Conservation (phyloP, 768 basidiomycete genomes). For the Inosperma sp. region DNA sequence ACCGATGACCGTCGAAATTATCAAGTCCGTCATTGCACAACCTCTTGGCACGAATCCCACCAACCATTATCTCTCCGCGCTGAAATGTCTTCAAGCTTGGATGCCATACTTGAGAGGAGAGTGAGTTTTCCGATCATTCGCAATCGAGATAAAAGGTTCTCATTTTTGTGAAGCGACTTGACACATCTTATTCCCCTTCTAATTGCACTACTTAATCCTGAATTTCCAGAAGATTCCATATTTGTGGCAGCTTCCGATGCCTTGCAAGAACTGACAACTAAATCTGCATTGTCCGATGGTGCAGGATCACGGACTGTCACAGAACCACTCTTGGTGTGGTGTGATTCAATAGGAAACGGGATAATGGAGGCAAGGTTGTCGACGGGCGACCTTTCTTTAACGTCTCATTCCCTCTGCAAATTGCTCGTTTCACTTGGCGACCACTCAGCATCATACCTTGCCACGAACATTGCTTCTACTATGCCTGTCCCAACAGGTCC, state of each 20-base stretch:
- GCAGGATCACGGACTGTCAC: conserved; percentile 68
- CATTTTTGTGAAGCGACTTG: conserved; percentile 47
- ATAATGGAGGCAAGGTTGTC: conserved; percentile 37
- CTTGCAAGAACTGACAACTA: conserved; percentile 72
- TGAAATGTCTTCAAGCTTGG: conserved; percentile 84
- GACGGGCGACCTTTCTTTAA: conserved; percentile 45
- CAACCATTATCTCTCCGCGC: conserved; percentile 60
- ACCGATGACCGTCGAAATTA: conserved; percentile 65
- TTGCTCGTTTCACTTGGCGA: conserved; percentile 79
- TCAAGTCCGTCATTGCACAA: conserved; percentile 52
- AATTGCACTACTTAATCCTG: conserved; percentile 57
- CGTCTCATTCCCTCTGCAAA: conserved; percentile 73
- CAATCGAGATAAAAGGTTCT: neutral
- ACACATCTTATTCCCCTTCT: conserved; percentile 62
- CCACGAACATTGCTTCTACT: conserved; percentile 56
- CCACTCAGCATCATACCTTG: conserved; percentile 77
- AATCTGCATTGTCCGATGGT: conserved; percentile 69
- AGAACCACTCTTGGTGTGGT: conserved; percentile 83
- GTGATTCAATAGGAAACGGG: conserved; percentile 48
- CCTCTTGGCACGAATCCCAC: conserved; percentile 28
- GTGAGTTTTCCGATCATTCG: conserved; percentile 44
- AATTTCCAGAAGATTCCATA: conserved; percentile 45
- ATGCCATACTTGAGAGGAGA: conserved; percentile 61
- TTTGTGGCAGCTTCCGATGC: conserved; percentile 68
- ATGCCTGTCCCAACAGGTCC: conserved; percentile 30